These are phyloP conservation scores for Barnettozyma sp. DNA, from an alignment of 805 yeast genomes.

Conservation along the genomic window DNA sequence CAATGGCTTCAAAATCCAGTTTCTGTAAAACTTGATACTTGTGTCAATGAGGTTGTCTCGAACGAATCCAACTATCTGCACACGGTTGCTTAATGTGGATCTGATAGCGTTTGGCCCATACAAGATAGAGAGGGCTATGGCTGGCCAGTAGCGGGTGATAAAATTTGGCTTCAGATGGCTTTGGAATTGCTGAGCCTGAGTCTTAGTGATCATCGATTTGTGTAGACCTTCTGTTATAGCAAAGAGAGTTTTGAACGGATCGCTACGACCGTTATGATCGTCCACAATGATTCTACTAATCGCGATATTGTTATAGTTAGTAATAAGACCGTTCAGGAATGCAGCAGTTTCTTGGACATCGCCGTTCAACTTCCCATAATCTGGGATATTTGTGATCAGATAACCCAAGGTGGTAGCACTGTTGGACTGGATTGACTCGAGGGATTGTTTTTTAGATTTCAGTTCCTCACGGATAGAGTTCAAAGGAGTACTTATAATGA, in stretches of 20 bases:
- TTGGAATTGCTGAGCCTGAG: too few species aligned
- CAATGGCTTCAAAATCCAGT: constrained; percentile 81
- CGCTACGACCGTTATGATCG: too few species aligned
- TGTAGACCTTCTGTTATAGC: not conserved
- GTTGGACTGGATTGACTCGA: constrained; percentile 20
- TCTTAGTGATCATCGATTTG: too few species aligned
- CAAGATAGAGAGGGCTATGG: constrained; percentile 31
- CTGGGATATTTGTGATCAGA: constrained; percentile 29
- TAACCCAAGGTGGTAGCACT: constrained; percentile 34
- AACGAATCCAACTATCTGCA: constrained; percentile 49
- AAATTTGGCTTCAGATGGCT: constrained; percentile 32
- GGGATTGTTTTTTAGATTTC: constrained; percentile 18
- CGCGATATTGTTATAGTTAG: too few species aligned
- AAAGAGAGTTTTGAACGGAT: constrained; percentile 1
- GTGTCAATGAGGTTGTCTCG: constrained; percentile 58
- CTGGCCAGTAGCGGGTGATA: constrained; percentile 61
- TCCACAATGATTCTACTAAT: too few species aligned
- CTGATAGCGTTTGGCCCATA: constrained; percentile 49
- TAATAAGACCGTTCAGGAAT: not conserved
- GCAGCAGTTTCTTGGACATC: not conserved
- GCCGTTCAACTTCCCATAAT: constrained; percentile 10
- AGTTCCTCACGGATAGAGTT: constrained; percentile 27
- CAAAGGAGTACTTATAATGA: constrained; percentile 33
- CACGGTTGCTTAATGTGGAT: constrained; percentile 43
- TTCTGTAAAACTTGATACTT: constrained; percentile 54